Conservation (phyloP, 352 stramenopile species). For the Globisporangium takayamanum region DNA sequence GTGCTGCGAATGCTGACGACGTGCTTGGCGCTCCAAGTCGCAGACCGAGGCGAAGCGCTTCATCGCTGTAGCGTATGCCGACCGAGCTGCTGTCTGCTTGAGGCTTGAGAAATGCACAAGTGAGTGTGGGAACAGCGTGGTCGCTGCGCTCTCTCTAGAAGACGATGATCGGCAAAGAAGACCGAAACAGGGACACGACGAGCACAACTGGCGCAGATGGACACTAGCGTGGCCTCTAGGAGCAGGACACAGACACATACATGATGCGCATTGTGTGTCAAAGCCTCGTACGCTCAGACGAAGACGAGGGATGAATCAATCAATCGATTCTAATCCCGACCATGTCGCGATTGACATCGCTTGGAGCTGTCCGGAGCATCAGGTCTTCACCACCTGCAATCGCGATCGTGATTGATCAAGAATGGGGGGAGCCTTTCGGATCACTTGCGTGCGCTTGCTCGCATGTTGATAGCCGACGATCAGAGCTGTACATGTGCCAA, state of each 20-base stretch:
- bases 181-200: not conserved
- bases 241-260: not conserved
- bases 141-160: not conserved
- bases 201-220: not conserved
- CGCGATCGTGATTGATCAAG: not conserved
- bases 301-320: not conserved
- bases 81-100: not conserved
- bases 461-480: not conserved
- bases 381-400: not conserved
- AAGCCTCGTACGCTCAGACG: too few species aligned
- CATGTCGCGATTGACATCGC: not conserved
- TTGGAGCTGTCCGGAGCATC: not conserved
- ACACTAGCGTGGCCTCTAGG: not conserved
- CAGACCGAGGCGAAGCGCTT: constrained; percentile 12
- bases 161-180: not conserved
- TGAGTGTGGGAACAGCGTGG: not conserved
- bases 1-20: not conserved
- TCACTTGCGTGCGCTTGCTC: not conserved
- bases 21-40: constrained; percentile 10
- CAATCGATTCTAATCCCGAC: not conserved
- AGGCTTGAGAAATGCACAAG: not conserved
- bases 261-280: not conserved
- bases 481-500: too few species aligned
- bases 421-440: not conserved
- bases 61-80: not conserved